Percentiles rank a stretch among this genome's conserved stretches.
phyloP scores from a whole-genome alignment of 169 alveolate genomes.

The Babesia bovis region DNA sequence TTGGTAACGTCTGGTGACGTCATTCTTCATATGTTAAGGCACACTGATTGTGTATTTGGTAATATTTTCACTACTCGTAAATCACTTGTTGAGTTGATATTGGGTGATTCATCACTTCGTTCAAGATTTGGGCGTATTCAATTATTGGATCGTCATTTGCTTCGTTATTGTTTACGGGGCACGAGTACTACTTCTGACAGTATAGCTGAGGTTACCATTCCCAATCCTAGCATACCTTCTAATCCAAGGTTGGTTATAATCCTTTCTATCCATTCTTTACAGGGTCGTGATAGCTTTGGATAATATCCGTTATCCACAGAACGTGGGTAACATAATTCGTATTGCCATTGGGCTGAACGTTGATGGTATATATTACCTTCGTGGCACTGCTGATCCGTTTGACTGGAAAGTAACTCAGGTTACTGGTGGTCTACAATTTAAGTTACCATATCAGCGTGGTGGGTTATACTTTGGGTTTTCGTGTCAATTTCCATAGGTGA shows the following conservation, averaged over 20 bases:
- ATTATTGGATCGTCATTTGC: slow-evolving; percentile 24
- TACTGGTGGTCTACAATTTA: slow-evolving; percentile 74
- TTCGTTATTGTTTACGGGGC: slow-evolving; percentile 51
- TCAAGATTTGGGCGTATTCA: slow-evolving; percentile 38
- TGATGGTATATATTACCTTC: slow-evolving; percentile 67
- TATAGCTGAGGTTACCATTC: slow-evolving; percentile 47
- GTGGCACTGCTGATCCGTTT: slow-evolving; percentile 76
- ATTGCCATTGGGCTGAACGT: slow-evolving; percentile 69
- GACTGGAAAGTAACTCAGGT: slow-evolving; percentile 72
- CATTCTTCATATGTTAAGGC: slow-evolving; percentile 41
- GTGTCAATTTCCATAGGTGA: slow-evolving; percentile 33
- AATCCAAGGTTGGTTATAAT: slow-evolving; percentile 35
- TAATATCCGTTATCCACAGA: slow-evolving; percentile 73
- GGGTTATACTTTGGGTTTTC: neutral
- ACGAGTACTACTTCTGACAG: slow-evolving; percentile 55
- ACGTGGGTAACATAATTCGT: slow-evolving; percentile 70
- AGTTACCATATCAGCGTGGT: slow-evolving; percentile 69
- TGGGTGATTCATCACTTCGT: neutral
- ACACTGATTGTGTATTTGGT: slow-evolving; percentile 33
- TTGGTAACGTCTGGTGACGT: slow-evolving; percentile 32
- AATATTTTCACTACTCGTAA: slow-evolving; percentile 32
- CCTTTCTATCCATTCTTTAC: neutral
- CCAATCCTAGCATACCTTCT: slow-evolving; percentile 3
- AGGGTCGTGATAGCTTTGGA: slow-evolving; percentile 73
- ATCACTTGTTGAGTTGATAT: slow-evolving; percentile 28